Conservation (phyloP, 176 grass and related monocot species). For the Raddia guianensis region DNA sequence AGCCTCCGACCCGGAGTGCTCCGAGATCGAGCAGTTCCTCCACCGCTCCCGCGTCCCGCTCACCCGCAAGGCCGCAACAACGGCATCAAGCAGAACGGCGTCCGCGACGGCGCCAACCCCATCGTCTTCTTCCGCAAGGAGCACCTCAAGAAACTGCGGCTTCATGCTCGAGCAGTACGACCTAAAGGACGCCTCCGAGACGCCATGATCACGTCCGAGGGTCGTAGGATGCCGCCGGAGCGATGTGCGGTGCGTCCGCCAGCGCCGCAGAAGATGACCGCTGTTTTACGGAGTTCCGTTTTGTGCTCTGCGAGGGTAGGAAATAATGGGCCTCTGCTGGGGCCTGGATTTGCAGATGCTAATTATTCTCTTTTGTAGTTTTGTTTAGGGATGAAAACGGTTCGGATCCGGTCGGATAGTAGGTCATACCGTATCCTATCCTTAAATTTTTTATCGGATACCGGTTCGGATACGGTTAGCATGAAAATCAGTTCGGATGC, state of each 20-base stretch:
- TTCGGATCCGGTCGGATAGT: too few relatives aligned
- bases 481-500: too few relatives aligned
- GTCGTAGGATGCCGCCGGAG: neutral
- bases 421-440: too few relatives aligned
- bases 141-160: slow-evolving; percentile 51
- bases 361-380: too few relatives aligned
- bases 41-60: slow-evolving; percentile 57
- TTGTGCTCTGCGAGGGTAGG: neutral
- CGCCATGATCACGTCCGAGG: neutral
- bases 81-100: slow-evolving; percentile 51
- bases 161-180: slow-evolving; percentile 50
- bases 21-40: slow-evolving; percentile 46
- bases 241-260: neutral
- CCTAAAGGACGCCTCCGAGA: slow-evolving; percentile 52
- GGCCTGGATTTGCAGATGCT: neutral
- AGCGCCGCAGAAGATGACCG: neutral
- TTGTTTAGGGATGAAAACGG: too few relatives aligned
- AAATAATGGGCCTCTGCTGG: neutral
- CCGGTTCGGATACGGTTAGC: too few relatives aligned
- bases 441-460: too few relatives aligned
- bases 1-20: slow-evolving; percentile 44
- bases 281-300: neutral
- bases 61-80: slow-evolving; percentile 41
- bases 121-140: slow-evolving; percentile 64
- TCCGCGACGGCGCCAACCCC: slow-evolving; percentile 59